phyloP scores from a whole-genome alignment of 2,329 filamentous ascomycete genomes.

The Fulvia fulva region DNA sequence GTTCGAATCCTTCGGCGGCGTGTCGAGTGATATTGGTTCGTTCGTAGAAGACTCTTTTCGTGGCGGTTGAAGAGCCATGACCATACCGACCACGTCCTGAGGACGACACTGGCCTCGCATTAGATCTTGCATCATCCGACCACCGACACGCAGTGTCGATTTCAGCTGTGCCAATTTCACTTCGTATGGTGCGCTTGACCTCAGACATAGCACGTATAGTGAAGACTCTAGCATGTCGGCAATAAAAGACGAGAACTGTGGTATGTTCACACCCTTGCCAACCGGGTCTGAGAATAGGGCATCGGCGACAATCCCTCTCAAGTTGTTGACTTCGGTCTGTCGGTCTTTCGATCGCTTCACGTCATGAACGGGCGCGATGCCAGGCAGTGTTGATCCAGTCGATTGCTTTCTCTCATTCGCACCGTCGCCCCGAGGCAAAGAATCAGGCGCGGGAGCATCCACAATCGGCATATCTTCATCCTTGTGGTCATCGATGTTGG shows the following conservation, averaged over 20 bases:
- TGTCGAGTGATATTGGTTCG: not conserved
- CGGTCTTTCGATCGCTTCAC: not conserved
- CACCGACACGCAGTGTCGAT: not conserved
- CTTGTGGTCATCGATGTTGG: not conserved
- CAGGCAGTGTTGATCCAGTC: not conserved
- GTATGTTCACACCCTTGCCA: not conserved
- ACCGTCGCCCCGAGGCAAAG: no score
- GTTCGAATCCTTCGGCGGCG: not conserved
- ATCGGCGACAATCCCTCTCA: not conserved
- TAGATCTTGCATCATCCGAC: not conserved
- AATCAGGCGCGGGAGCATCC: no score
- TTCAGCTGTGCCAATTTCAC: not conserved
- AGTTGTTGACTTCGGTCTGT: not conserved
- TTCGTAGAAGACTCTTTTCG: not conserved
- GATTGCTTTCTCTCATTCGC: not conserved
- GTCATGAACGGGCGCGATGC: not conserved
- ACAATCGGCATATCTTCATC: not conserved
- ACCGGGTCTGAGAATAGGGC: not conserved
- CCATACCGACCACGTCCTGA: not conserved
- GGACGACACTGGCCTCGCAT: not conserved
- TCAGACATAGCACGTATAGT: not conserved
- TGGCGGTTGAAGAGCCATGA: not conserved
- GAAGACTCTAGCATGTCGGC: not conserved
- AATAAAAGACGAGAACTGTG: not conserved
- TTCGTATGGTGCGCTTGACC: not conserved